Base-by-base conservation (phyloP, 148 eudicot species). In the Amaranthus hypochondriacus region DNA sequence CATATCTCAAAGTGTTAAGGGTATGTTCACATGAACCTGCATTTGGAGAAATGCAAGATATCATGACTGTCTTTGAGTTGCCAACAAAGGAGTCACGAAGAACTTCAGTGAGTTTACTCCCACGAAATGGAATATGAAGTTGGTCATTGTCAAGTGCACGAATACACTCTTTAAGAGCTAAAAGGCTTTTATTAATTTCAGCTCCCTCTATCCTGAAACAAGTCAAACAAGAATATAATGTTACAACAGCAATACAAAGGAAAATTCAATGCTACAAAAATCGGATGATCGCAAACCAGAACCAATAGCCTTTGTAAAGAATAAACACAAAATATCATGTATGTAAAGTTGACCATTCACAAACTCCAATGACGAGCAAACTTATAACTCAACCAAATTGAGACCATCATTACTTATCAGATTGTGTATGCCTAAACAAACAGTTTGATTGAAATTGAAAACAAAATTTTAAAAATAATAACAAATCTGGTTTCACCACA, bases 81-180 rank as follows among this genome's bases (percentile, higher is more conserved):
- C 99, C 99, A 76, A 92, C 97, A 76, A 96, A 96, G 72, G 99
- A 96, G 86, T 96, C 99, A 53, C 99, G 97, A 76, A 96, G 99
- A 74, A 96, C 99, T 83, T 96, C 99, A 48, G 99, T 96, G 75
- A 96, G 94, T 85, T 96, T 96, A 85, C 99, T 96, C 72, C 99
- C 99, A 77, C 99, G 96, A 79, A 96, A 96, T 68, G 99, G 99
- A 86, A 96, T 96, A 81, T 96, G 99, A 70, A 87, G 76, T 75
- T 92, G 97, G 82, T 96, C 99, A 78, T 96, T 96, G 77, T 96
- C 99, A 78, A 96, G 96, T 49, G 99, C 99, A 79, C 99, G 99
- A 65, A 96, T 96, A 82, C 99, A 96, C 85, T 96, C 99, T 85
- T 96, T 96, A 14, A 96, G 89, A 77, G 99, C 99, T 87, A 96